Base-by-base conservation (phyloP, 441 rosid genomes). In the Hura crepitans region DNA sequence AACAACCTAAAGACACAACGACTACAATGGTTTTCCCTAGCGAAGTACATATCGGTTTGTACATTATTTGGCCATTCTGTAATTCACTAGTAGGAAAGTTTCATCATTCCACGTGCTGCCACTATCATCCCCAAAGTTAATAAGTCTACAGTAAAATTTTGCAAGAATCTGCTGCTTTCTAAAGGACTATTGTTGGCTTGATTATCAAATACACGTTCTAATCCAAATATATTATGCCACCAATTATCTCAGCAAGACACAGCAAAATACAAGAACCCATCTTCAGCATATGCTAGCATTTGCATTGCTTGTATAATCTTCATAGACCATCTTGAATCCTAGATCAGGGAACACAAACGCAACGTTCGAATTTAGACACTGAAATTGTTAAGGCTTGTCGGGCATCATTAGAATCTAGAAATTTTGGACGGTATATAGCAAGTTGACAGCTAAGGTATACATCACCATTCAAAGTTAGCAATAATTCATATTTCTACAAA, bases 401-500 rank as follows among this genome's bases (percentile, higher is more conserved):
- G 54, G 31, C 18, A 58, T 61, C 64, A 27, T 69, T 71, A 2
- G 60, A 65, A 65, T 74, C 70, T 72, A 75, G 68, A 70, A 63
- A 71, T 49, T 45, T 65, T 72, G 70, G 67, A 76, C 35, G 33
- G 61, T 10, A 60, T 10, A 60, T 70, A 43, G 66, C 75, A 69
- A 35, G 50, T 75, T 61, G 68, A 72, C 68, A 73, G 80, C 67
- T 58, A 79, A 78, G 64, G 60, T 63, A 57, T 69, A 66, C 77
- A 67, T 78, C 80, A 74, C 57, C 39, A 68, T 70, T 81, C 82
- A 68, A 77, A 70, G 80, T 70, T 67, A 51, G 75, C 65, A 74
- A 78, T 78, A 76, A 81, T 83, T 80, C 69, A 68, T 66, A 62
- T 79, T 77, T 77, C 81, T 79, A 71, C 75, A 80, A 71, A 78